phyloP scores from a whole-genome alignment of 2,329 filamentous ascomycete genomes.

The Microascus cirrosus region DNA sequence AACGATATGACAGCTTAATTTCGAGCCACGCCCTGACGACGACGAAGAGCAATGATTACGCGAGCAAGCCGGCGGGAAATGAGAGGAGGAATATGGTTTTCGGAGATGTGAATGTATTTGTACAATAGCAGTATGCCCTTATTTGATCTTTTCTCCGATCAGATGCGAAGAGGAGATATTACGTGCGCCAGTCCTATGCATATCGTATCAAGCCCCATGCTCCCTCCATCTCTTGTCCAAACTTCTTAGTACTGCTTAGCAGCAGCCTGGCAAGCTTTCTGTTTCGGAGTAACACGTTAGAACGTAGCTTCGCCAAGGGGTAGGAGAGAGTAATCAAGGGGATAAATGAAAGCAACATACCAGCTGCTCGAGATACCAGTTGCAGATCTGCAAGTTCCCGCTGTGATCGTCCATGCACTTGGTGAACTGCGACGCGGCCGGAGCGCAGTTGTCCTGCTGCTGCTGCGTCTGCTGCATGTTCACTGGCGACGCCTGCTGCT shows the following conservation, averaged over 20 bases:
- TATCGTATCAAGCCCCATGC: slow-evolving; percentile 2
- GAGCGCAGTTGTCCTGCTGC: slow-evolving; percentile 53
- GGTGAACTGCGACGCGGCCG: slow-evolving; percentile 75
- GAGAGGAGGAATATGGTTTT: not conserved
- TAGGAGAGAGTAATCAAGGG: slow-evolving; percentile 8
- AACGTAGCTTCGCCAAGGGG: not conserved
- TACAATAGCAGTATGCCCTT: slow-evolving; percentile 10
- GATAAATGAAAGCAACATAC: slow-evolving; percentile 16
- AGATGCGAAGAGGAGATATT: slow-evolving; percentile 2
- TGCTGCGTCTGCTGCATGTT: slow-evolving; percentile 37
- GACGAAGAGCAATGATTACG: slow-evolving; percentile 31
- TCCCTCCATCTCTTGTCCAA: not conserved
- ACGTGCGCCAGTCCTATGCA: slow-evolving; percentile 1
- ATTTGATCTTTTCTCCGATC: slow-evolving; percentile 6
- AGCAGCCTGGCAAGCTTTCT: slow-evolving; percentile 75
- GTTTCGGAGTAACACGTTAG: slow-evolving; percentile 7
- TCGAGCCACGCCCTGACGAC: slow-evolving; percentile 53
- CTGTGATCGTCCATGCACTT: slow-evolving; percentile 93
- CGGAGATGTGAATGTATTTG: slow-evolving; percentile 8
- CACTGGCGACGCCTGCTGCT: slow-evolving; percentile 27
- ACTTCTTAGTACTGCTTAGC: slow-evolving; percentile 54
- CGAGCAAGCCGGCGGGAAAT: not conserved
- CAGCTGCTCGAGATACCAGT: slow-evolving; percentile 97
- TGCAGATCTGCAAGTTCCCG: slow-evolving; percentile 91
- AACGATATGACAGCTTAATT: slow-evolving; percentile 45